These are phyloP conservation scores for Euphrasia arctica DNA, from an alignment of 305 asterid species.

Conservation along the genomic window DNA sequence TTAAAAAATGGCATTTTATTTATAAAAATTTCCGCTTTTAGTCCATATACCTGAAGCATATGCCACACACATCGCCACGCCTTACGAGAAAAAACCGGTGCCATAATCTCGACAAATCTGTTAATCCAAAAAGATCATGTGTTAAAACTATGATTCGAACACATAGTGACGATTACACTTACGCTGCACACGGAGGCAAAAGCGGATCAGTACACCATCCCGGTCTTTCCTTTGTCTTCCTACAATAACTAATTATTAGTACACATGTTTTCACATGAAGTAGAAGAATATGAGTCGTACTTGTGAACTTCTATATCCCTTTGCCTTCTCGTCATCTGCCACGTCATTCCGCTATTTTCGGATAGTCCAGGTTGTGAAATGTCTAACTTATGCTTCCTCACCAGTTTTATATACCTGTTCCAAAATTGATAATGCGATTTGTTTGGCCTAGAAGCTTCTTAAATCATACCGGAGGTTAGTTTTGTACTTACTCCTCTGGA, in stretches of 20 bases:
- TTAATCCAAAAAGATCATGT: not conserved
- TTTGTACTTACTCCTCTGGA: conserved; percentile 2
- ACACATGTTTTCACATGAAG: not conserved
- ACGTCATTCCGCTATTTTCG: not conserved
- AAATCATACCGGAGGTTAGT: not conserved
- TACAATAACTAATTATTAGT: not conserved
- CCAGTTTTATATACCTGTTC: not conserved
- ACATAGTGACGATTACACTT: not conserved
- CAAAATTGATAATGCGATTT: not conserved
- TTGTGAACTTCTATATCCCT: conserved; percentile 1
- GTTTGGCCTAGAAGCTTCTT: not conserved
- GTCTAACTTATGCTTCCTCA: conserved; percentile 1
- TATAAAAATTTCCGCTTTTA: not conserved
- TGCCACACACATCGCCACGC: conserved; percentile 15
- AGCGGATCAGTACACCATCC: conserved; percentile 11
- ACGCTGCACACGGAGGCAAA: conserved; percentile 20
- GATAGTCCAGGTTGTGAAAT: conserved; percentile 5
- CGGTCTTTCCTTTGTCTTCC: conserved; percentile 11
- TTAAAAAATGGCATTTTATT: not conserved
- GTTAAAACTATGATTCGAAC: not conserved
- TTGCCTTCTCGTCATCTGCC: conserved; percentile 8
- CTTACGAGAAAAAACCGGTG: conserved; percentile 14
- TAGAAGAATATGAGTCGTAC: not conserved
- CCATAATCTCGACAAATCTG: conserved; percentile 17
- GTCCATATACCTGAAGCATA: conserved; percentile 6